Evolutionary conservation across 345 rosid genomes (phyloP).

Genomic region (Noccaea bulbosa): DNA sequence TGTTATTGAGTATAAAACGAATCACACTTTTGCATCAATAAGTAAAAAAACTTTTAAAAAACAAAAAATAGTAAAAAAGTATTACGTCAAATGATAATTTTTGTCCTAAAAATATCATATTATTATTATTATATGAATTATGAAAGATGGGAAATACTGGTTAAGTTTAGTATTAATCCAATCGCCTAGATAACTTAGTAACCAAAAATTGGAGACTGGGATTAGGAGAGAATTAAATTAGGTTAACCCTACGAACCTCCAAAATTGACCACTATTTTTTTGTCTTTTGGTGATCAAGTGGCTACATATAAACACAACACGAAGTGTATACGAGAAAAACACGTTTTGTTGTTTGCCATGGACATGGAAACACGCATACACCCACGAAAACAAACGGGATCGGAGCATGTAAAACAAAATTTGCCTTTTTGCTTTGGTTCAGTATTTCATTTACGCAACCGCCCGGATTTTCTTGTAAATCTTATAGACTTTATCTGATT

Average conservation of each 20-base stretch:
- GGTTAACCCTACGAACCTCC: conserved; percentile 31
- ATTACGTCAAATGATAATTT: no score
- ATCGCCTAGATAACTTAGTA: background rate
- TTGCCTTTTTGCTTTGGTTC: conserved; percentile 32
- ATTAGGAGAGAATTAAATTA: conserved; percentile 12
- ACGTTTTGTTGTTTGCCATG: conserved; percentile 31
- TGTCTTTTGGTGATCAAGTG: conserved; percentile 21
- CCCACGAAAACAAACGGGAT: conserved; percentile 18
- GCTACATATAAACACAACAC: conserved; percentile 27
- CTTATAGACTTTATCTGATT: conserved; percentile 17
- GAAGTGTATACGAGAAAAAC: conserved; percentile 26
- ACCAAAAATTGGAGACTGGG: background rate
- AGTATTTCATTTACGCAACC: conserved; percentile 36
- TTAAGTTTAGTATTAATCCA: background rate
- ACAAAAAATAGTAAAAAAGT: no score
- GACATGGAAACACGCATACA: conserved; percentile 17
- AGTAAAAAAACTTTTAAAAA: no score
- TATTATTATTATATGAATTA: no score
- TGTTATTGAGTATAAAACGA: no score
- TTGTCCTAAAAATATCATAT: no score
- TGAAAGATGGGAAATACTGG: no score
- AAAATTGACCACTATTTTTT: conserved; percentile 17
- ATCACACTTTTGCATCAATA: no score
- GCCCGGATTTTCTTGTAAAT: conserved; percentile 10
- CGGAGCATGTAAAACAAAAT: conserved; percentile 44